Base-by-base conservation (phyloP, 345 rosid genomes). In the Murraya koenigii region DNA sequence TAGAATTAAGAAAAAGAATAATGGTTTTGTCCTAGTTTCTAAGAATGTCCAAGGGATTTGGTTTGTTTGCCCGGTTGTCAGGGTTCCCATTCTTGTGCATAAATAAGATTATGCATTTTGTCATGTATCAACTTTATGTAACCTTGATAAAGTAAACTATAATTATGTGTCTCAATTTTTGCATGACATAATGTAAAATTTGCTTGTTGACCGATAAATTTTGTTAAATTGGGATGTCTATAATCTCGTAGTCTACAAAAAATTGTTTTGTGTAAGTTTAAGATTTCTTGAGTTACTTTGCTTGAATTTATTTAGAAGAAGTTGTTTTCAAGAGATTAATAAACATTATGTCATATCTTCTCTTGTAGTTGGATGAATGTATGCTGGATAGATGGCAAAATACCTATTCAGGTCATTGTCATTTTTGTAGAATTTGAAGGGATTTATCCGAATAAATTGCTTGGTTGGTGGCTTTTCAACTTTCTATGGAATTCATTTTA, bases 41-140 rank as follows among this genome's bases (percentile, higher is more conserved):
- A 68, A 91, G 80, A 83, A 94, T 90, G 98, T 82, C 97, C 74
- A 92, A 92, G 97, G 98, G 67, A 81, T 77, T 71, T 95, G 98
- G 97, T 93, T 81, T 85, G 75, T 62, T 55, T 38, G 26, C 15
- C 39, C 2, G 52, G 52, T 33, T 33, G 82, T 26, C 30, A 26
- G 66, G 26, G 62, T 54, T 68, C 35, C 13, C 35, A 32, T 55
- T 38, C 61, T n/a, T 75, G 83, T 68, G n/a, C n/a, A n/a, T n/a
- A n/a, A 74, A 79, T 83, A 83, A 74, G 47, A 19, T 32, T 35
- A 5, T 49, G 62, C 17, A 23, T n/a, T 15, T 75, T 59, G 54
- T 56, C 60, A 26, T 59, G 54, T 11, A 32, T 49, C 14, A 69
- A 69, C 75, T 69, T 66, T 20, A 11, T 69, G 38, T 39, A 64